Conservation (phyloP, 164 flowering plant genomes). For the Chimonanthus praecox region DNA sequence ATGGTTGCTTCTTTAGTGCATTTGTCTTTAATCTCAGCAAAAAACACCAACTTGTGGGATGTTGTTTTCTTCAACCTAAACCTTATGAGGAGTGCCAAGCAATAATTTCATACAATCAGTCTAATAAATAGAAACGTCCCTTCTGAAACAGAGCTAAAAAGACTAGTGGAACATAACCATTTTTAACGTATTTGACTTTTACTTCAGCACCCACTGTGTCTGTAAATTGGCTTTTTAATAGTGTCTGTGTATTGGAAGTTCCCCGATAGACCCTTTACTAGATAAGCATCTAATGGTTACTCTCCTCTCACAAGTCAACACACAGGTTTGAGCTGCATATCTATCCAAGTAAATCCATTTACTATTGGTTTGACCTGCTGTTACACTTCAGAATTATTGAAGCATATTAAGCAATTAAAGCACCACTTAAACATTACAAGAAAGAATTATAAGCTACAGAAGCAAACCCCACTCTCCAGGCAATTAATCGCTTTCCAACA, state of each 20-base stretch:
- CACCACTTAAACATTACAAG: not conserved
- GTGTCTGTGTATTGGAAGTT: no score
- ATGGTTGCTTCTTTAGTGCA: no score
- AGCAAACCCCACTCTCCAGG: not conserved
- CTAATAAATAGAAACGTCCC: not conserved
- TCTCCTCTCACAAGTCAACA: not conserved
- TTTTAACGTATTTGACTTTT: no score
- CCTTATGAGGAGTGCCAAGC: no score
- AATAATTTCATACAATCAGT: not conserved
- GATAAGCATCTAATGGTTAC: no score
- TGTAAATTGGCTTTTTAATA: no score
- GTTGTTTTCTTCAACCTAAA: no score
- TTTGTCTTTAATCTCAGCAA: no score
- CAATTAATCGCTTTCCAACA: not conserved
- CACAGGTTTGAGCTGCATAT: not conserved
- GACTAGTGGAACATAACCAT: not conserved
- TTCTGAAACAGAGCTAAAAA: not conserved
- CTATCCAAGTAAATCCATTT: not conserved
- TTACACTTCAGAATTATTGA: not conserved
- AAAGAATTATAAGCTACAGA: not conserved
- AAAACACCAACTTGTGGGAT: no score
- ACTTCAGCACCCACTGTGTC: no score
- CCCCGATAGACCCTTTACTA: not conserved
- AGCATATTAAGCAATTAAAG: not conserved
- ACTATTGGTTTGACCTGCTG: not conserved